Evolutionary conservation across 768 basidiomycete genomes (phyloP), one percentile per base, ranked within the genome.

Genomic region (Lentinus tigrinus): DNA sequence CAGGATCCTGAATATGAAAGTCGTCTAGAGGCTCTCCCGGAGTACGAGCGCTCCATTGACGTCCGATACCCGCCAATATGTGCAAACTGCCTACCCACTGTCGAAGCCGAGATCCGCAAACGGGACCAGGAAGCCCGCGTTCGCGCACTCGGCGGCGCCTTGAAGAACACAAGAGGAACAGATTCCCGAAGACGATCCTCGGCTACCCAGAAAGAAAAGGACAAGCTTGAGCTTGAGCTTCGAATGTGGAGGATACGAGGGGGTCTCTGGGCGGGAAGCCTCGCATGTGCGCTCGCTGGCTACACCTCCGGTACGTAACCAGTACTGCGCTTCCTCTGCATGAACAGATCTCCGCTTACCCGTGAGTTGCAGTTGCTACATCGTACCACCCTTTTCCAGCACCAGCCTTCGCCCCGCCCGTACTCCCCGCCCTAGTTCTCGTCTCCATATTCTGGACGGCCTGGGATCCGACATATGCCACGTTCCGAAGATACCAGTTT

Each of bases 1-100:
- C 64, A 95, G 92, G 85, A 85, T 65, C 88, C 90, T 3, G 85
- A 89, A 55, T 91, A 93, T 67, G 74, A 77, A 31, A 73, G 73
- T 19, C 83, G 89, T 16, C 75, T 88, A 27, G 82, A 81, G 42
- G 79, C 78, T 60, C 81, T 92, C 6, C 84, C 87, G 0, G 81
- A 81, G 40, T 96, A 97, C 72, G 81, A 83, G 39, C 79, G 82
- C 62, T 89, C 88, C 1, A 76, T 98, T 19, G 83, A 95, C 63
- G 60, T 73, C 13, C 89, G 95, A 9, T 97, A 97, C 69, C 95
- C 95, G 9, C 92, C 89, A 2, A 87, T 96, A 31, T 98, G 95
- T 70, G 75, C 78, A 0, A 71, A 75, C 3, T 98, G 95, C 66
- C 77, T 82, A 24, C 89, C 91, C 0, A 80, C 80, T 0, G 93